Evolutionary conservation across 139 green algal species (phyloP).

Genomic region (Eudorina sp.): DNA sequence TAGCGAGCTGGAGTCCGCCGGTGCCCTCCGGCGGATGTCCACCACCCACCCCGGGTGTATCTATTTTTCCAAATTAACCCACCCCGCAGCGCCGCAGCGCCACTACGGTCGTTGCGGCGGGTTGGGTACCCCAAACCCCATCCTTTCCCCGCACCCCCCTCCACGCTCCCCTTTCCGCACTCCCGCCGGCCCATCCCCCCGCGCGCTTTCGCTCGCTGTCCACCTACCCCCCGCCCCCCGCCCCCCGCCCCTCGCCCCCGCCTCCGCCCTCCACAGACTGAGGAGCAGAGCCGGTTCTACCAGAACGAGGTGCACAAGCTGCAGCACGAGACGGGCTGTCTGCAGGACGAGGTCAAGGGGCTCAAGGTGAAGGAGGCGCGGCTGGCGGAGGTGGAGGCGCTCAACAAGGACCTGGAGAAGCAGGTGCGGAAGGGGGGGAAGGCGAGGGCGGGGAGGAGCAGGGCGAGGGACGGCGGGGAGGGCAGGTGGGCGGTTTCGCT

Average conservation of each 20-base stretch:
- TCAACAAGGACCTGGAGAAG: constrained; percentile 40
- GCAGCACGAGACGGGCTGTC: neutral
- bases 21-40: too few species aligned
- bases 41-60: too few species aligned
- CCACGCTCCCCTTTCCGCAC: neutral
- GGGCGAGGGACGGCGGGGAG: neutral
- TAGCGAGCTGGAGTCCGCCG: too few species aligned
- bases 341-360: constrained; percentile 18
- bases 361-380: neutral
- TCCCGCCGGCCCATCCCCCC: neutral
- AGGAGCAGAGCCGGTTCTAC: constrained; percentile 35
- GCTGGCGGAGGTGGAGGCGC: constrained; percentile 23
- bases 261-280: neutral
- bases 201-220: neutral
- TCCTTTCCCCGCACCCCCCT: neutral
- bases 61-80: too few species aligned
- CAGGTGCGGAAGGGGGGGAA: neutral
- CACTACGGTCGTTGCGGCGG: neutral
- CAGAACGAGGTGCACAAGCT: constrained; percentile 35
- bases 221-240: neutral
- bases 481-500: neutral
- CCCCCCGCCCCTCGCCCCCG: neutral
- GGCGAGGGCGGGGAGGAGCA: too few species aligned
- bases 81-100: too few species aligned
- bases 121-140: neutral